Conservation (phyloP, 1,284 basidiomycete species). For the Cryptococcus depauperatus region DNA sequence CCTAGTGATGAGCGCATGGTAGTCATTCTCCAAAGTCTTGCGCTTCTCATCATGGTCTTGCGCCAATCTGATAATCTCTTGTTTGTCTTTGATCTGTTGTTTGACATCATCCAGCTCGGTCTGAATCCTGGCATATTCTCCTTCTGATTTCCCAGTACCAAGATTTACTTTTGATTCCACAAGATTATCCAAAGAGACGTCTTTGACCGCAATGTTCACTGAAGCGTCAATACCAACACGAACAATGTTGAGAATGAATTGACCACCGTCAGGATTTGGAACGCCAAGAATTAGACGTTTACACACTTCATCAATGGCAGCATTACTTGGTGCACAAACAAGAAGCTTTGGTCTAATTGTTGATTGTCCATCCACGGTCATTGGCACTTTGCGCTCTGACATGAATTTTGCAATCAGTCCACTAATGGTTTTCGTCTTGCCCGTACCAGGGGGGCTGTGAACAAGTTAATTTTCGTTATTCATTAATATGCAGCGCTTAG, state of each 20-base stretch:
- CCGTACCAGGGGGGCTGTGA: slow-evolving; percentile 86
- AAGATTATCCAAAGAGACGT: slow-evolving; percentile 77
- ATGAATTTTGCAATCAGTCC: slow-evolving; percentile 83
- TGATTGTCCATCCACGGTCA: slow-evolving; percentile 50
- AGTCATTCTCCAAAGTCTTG: slow-evolving; percentile 57
- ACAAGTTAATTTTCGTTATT: background rate
- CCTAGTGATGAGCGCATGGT: slow-evolving; percentile 59
- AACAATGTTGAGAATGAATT: slow-evolving; percentile 67
- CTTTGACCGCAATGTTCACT: slow-evolving; percentile 75
- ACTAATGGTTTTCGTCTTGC: slow-evolving; percentile 97
- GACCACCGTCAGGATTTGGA: slow-evolving; percentile 53
- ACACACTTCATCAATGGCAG: slow-evolving; percentile 95
- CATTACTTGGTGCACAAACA: slow-evolving; percentile 95
- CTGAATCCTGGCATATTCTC: slow-evolving; percentile 55
- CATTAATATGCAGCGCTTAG: background rate
- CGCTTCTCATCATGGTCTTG: slow-evolving; percentile 37
- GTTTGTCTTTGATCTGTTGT: slow-evolving; percentile 54
- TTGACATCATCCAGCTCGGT: slow-evolving; percentile 63
- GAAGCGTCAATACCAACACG: slow-evolving; percentile 74
- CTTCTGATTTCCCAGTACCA: slow-evolving; percentile 48
- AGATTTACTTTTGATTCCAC: slow-evolving; percentile 67
- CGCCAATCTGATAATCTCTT: slow-evolving; percentile 50
- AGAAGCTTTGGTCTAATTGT: slow-evolving; percentile 65
- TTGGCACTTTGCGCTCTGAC: slow-evolving; percentile 53
- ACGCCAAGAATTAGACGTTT: slow-evolving; percentile 75